phyloP scores from a whole-genome alignment of 106 monocot genomes.

The Amphibolis antarctica region DNA sequence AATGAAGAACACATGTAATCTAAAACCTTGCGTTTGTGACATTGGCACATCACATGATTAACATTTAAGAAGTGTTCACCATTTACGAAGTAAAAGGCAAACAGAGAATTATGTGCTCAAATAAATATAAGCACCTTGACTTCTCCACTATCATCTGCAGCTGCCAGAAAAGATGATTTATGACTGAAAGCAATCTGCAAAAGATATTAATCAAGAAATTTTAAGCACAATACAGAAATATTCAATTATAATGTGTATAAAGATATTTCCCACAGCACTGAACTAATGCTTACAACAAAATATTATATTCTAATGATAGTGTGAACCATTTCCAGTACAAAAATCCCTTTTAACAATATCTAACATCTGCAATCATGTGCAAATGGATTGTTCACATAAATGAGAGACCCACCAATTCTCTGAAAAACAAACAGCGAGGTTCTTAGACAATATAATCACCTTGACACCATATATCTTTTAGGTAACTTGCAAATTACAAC shows the following conservation, averaged over 20 bases:
- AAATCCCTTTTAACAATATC: neutral
- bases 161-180: slow-evolving; percentile 69
- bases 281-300: neutral
- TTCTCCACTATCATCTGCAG: slow-evolving; percentile 87
- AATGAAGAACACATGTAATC: too few relatives aligned
- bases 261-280: neutral
- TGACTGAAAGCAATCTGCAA: slow-evolving; percentile 56
- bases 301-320: neutral
- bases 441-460: too few relatives aligned
- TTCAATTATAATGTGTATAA: neutral
- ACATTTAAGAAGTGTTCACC: too few relatives aligned
- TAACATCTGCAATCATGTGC: neutral
- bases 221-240: neutral
- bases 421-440: neutral
- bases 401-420: neutral
- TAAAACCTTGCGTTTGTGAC: too few relatives aligned
- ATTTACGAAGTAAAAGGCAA: neutral
- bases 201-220: slow-evolving; percentile 1
- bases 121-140: slow-evolving; percentile 46
- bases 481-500: neutral
- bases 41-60: too few relatives aligned
- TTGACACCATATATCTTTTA: neutral
- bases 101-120: neutral
- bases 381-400: neutral
- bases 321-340: neutral